These are phyloP conservation scores for Articulospora tetracladia DNA, from an alignment of 495 filamentous ascomycete species.

Conservation along the genomic window DNA sequence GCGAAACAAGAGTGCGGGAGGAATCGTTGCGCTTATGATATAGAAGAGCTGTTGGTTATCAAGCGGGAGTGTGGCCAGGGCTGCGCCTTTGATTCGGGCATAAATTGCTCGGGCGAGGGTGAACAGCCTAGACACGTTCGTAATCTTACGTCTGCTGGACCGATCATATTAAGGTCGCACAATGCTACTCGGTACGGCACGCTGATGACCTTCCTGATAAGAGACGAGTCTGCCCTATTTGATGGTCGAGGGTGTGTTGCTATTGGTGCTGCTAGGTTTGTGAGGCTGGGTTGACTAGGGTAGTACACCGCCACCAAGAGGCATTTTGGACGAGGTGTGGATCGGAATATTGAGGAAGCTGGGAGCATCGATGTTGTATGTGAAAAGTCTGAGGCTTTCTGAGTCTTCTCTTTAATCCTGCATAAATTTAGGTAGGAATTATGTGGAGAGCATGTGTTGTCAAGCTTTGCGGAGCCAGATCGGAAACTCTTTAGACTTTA, in stretches of 20 bases:
- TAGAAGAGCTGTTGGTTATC: neutral
- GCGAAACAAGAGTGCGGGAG: neutral
- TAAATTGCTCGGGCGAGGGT: too few relatives aligned
- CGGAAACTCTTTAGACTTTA: neutral
- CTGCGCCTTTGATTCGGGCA: neutral
- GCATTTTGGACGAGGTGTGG: neutral
- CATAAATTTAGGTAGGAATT: neutral
- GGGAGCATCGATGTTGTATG: neutral
- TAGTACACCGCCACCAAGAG: constrained; percentile 9
- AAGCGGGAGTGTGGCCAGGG: neutral
- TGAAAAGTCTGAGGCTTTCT: neutral
- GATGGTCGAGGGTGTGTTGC: neutral
- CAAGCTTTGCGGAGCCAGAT: neutral
- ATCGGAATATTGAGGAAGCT: neutral
- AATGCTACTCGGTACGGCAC: neutral
- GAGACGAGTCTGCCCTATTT: neutral
- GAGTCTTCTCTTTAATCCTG: neutral
- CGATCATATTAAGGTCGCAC: neutral
- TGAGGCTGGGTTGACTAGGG: constrained; percentile 8
- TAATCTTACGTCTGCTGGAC: too few relatives aligned
- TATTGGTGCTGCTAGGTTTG: constrained; percentile 1
- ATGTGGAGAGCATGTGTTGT: neutral
- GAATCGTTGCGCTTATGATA: neutral
- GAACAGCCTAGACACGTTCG: too few relatives aligned
- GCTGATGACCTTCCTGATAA: neutral